phyloP scores from a whole-genome alignment of 768 basidiomycete species.

The Tylopilus sp. region DNA sequence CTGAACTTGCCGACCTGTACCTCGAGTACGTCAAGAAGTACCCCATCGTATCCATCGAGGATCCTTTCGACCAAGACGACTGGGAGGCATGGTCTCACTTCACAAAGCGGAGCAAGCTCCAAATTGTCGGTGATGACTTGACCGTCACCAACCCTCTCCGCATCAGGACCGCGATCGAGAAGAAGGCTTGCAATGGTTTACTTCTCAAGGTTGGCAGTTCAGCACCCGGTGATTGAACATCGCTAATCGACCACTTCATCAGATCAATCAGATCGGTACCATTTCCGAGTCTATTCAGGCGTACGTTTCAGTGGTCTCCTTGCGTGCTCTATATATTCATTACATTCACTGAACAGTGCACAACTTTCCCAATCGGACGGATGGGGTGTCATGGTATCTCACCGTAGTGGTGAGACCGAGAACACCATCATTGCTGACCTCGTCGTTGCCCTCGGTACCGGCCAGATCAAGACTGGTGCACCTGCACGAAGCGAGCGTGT shows the following conservation, averaged over 20 bases:
- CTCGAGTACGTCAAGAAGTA: constrained; percentile 84
- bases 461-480: constrained; percentile 98
- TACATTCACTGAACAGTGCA: constrained; percentile 57
- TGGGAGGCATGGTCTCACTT: constrained; percentile 98
- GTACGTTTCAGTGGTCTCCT: constrained; percentile 46
- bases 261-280: constrained; percentile 98
- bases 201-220: constrained; percentile 72
- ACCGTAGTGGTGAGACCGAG: constrained; percentile 98
- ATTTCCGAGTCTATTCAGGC: constrained; percentile 99
- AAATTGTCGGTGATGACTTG: constrained; percentile 95
- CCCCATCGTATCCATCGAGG: constrained; percentile 93
- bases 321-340: background rate
- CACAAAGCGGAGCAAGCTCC: constrained; percentile 72
- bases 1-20: constrained; percentile 92
- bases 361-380: constrained; percentile 93
- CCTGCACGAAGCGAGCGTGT: constrained; percentile 96
- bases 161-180: constrained; percentile 98
- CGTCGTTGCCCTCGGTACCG: constrained; percentile 85
- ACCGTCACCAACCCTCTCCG: constrained; percentile 96
- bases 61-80: constrained; percentile 99
- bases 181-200: constrained; percentile 99
- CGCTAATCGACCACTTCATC: constrained; percentile 1
- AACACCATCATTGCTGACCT: constrained; percentile 96
- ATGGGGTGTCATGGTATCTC: constrained; percentile 99
- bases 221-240: background rate